These are phyloP conservation scores for Flaveria linearis DNA, from an alignment of 129 eudicot species.

Conservation along the genomic window DNA sequence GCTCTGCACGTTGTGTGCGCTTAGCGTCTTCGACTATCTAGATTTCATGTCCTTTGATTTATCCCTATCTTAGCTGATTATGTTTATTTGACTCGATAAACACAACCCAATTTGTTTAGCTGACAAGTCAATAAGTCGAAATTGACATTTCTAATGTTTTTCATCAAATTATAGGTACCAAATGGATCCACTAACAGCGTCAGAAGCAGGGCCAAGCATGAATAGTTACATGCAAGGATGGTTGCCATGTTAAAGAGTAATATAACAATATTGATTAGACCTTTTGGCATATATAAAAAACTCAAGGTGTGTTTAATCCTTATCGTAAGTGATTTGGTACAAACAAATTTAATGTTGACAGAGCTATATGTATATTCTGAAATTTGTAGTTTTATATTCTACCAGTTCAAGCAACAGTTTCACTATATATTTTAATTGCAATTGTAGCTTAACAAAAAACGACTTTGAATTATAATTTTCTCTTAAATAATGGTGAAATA, in stretches of 20 bases:
- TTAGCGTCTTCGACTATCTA: too few species aligned
- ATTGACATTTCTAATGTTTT: background rate
- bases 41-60: background rate
- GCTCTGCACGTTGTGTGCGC: too few species aligned
- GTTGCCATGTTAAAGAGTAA: slow-evolving; percentile 50
- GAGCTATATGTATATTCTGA: slow-evolving; percentile 15
- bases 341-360: background rate
- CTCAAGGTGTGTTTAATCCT: slow-evolving; percentile 25
- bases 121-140: background rate
- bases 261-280: slow-evolving; percentile 6
- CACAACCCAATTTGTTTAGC: background rate
- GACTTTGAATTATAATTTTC: background rate
- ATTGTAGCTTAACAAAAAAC: background rate
- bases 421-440: background rate
- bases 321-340: slow-evolving; percentile 14
- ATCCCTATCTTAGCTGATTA: background rate
- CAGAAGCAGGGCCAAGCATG: slow-evolving; percentile 71
- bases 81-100: background rate
- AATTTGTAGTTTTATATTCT: slow-evolving; percentile 9
- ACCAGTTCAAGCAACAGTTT: background rate
- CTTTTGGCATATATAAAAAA: slow-evolving; percentile 22
- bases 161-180: slow-evolving; percentile 48
- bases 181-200: slow-evolving; percentile 46
- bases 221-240: slow-evolving; percentile 72
- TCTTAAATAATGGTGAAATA: background rate